A percentile compares a stretch with the other conserved stretches of the same genome.
phyloP scores from a whole-genome alignment of 495 filamentous ascomycete genomes.

The Aspergillus sclerotioniger region DNA sequence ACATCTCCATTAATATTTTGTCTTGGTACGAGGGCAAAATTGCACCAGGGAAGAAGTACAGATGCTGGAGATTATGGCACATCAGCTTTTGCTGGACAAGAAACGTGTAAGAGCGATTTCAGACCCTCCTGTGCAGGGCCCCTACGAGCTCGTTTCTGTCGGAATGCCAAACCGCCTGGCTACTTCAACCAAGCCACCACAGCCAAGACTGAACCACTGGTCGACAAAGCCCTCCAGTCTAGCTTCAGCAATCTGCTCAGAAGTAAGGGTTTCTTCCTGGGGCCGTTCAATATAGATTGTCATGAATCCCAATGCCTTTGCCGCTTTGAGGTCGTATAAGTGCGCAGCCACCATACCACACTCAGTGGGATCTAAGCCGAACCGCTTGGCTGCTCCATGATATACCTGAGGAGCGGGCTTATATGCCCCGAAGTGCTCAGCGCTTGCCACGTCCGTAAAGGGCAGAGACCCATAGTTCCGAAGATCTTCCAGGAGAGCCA shows the following conservation, averaged over 20 bases:
- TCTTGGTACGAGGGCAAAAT: no score
- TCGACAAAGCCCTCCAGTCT: constrained; percentile 57
- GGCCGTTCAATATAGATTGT: constrained; percentile 74
- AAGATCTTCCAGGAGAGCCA: constrained; percentile 63
- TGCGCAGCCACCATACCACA: constrained; percentile 82
- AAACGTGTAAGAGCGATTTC: background rate
- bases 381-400: constrained; percentile 57
- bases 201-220: constrained; percentile 29
- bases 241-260: constrained; percentile 36
- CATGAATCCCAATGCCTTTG: constrained; percentile 59
- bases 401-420: constrained; percentile 72
- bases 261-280: constrained; percentile 60
- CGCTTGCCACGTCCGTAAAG: constrained; percentile 60
- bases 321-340: constrained; percentile 64
- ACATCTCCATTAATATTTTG: no score
- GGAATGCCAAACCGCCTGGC: constrained; percentile 31
- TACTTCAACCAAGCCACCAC: constrained; percentile 33
- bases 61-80: background rate
- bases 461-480: constrained; percentile 52
- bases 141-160: background rate
- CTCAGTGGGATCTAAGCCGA: constrained; percentile 57
- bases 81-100: background rate
- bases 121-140: background rate
- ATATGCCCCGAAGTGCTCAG: constrained; percentile 72
- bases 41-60: no score